These are phyloP conservation scores for Rhizodiscina lignyota DNA, from an alignment of 495 filamentous ascomycete genomes.

Conservation along the genomic window DNA sequence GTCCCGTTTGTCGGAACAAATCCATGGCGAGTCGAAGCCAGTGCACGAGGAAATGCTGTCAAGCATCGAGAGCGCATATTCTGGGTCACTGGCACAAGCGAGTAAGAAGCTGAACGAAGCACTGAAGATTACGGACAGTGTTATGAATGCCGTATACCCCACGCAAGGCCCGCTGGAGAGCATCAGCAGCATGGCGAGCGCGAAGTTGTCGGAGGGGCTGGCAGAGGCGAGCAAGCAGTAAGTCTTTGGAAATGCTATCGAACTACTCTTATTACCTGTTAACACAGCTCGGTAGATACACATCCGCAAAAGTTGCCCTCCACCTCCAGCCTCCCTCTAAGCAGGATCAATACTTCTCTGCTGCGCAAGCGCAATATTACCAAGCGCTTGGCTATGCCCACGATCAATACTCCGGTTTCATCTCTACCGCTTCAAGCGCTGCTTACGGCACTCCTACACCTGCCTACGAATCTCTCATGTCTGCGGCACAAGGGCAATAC, in stretches of 20 bases:
- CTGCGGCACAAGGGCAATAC: constrained; percentile 27
- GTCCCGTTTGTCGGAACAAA: constrained; percentile 43
- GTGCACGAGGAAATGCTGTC: constrained; percentile 44
- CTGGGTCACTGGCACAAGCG: constrained; percentile 43
- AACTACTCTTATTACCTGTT: neutral
- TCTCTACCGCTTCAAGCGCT: constrained; percentile 46
- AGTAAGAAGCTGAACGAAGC: constrained; percentile 37
- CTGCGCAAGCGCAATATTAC: constrained; percentile 58
- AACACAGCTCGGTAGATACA: too few relatives aligned
- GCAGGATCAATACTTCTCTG: constrained; percentile 37
- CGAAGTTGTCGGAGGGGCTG: too few relatives aligned
- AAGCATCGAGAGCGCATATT: constrained; percentile 53
- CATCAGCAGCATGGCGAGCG: too few relatives aligned
- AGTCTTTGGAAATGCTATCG: too few relatives aligned
- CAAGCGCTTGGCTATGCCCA: constrained; percentile 62
- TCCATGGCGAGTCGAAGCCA: constrained; percentile 48
- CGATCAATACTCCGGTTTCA: constrained; percentile 56
- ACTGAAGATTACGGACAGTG: constrained; percentile 21
- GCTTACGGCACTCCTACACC: constrained; percentile 31
- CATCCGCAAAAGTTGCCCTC: constrained; percentile 38
- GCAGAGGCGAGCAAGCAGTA: too few relatives aligned
- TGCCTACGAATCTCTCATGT: constrained; percentile 17
- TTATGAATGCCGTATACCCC: constrained; percentile 17
- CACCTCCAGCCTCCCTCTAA: constrained; percentile 37
- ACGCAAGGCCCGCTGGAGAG: constrained; percentile 30